Evolutionary conservation across 2,329 filamentous ascomycete species (phyloP), one percentile per base, ranked within the genome.

Genomic region (Alternaria arbusti): DNA sequence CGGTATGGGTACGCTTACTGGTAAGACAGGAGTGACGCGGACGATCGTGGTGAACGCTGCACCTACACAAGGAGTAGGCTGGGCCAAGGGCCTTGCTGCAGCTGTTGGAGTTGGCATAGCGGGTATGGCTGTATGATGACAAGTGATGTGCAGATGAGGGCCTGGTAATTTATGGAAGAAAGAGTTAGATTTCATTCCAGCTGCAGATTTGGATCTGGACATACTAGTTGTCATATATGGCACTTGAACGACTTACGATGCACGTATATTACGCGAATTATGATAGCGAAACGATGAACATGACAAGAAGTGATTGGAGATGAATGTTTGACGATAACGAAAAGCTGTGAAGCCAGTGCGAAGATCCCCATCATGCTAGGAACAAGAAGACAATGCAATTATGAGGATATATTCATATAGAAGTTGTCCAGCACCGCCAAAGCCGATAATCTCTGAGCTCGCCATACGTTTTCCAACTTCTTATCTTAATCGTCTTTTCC

Each of bases 1-100:
- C 36, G 78, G 78, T 1, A 73, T 80, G 75, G 78, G 78, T 7
- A 78, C 75, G 28, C 57, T 79, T 58, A 78, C 73, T 23, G 76
- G 74, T 11, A 54, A 72, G 57, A 60, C 66, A 11, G 76, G 75
- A 3, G 51, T 71, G 28, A 75, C 72, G 36, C 72, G 71, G 64
- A 78, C 75, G 8, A 56, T 74, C 5, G 68, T 67, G 4, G 66
- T 64, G 5, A 72, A 66, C 4, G 76, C 72, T 15, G 71, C 69
- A 40, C 64, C 68, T n/a, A 72, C 74, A 26, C 59, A 54, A 45
- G 57, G 55, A n/a, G 22, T 56, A 9, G 62, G 54, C 6, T 70
- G 68, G 71, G 61, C 46, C 11, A 66, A 43, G 50, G 71, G 65
- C 12, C 56, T 71, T 30, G 71, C 57, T 59, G 71, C 66, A 52